Evolutionary conservation across 495 filamentous ascomycete species (phyloP).

Genomic region (Zalerion maritima): DNA sequence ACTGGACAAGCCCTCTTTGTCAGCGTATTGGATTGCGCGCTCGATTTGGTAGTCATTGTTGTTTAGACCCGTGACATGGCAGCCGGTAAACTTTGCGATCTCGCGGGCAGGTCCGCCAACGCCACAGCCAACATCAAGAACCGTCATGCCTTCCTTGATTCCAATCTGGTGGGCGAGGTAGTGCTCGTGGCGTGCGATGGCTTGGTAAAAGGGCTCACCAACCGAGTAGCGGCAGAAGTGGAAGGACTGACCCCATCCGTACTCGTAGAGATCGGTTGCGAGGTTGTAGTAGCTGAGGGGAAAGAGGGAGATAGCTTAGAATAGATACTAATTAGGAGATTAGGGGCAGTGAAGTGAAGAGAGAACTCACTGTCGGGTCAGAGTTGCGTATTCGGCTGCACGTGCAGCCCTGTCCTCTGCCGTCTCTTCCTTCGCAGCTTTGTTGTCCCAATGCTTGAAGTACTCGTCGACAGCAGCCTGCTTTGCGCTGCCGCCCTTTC

Average conservation of each 20-base stretch:
- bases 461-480: constrained; percentile 90
- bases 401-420: constrained; percentile 61
- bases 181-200: constrained; percentile 95
- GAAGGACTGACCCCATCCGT: constrained; percentile 90
- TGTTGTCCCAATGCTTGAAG: constrained; percentile 99
- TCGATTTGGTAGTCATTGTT: constrained; percentile 99
- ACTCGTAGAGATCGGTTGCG: constrained; percentile 93
- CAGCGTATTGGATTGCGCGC: constrained; percentile 74
- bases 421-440: constrained; percentile 69
- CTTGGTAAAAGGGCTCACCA: constrained; percentile 80
- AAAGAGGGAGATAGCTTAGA: constrained; percentile 4
- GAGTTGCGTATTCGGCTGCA: constrained; percentile 79
- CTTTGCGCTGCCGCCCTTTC: constrained; percentile 70
- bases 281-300: constrained; percentile 82
- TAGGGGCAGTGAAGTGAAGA: constrained; percentile 1
- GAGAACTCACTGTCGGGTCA: constrained; percentile 74
- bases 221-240: constrained; percentile 95
- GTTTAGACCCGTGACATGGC: constrained; percentile 84
- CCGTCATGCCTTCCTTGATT: constrained; percentile 72
- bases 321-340: background rate
- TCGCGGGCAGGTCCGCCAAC: constrained; percentile 95
- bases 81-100: constrained; percentile 88
- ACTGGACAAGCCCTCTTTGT: constrained; percentile 62
- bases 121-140: constrained; percentile 94
- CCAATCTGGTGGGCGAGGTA: constrained; percentile 88